These are phyloP conservation scores for Euphorbia corollata DNA, from an alignment of 441 rosid genomes.

Conservation along the genomic window DNA sequence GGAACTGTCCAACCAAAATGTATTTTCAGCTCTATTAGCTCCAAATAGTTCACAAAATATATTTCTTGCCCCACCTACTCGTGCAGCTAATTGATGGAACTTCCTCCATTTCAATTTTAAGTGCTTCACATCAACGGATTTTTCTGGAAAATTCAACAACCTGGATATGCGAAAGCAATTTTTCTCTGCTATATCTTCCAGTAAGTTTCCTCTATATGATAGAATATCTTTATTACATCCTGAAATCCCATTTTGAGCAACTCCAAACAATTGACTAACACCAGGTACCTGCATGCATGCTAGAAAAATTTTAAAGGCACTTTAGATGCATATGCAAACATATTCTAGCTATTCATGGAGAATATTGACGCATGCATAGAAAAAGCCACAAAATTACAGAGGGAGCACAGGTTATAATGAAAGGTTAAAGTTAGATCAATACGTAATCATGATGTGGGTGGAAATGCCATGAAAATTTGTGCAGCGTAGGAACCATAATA, in stretches of 20 bases:
- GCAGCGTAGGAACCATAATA: background rate
- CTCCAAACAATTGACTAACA: slow-evolving; percentile 38
- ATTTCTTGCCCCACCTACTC: slow-evolving; percentile 73
- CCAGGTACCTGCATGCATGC: slow-evolving; percentile 66
- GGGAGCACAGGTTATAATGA: background rate
- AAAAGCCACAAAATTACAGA: background rate
- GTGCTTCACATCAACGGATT: slow-evolving; percentile 28
- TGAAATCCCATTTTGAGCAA: slow-evolving; percentile 31
- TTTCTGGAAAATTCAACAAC: slow-evolving; percentile 28
- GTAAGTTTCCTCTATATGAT: slow-evolving; percentile 29
- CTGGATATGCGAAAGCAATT: slow-evolving; percentile 29
- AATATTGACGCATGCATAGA: background rate
- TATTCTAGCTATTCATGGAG: slow-evolving; percentile 4
- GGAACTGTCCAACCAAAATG: slow-evolving; percentile 97
- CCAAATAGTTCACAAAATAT: slow-evolving; percentile 65
- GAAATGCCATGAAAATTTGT: background rate
- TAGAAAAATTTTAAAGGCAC: slow-evolving; percentile 38
- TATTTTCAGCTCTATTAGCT: slow-evolving; percentile 41
- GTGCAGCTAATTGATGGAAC: slow-evolving; percentile 44
- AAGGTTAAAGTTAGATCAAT: background rate
- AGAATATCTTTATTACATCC: slow-evolving; percentile 25
- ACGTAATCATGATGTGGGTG: background rate
- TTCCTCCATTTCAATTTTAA: slow-evolving; percentile 81
- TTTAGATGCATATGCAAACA: slow-evolving; percentile 14
- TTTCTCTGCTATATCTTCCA: slow-evolving; percentile 25